Evolutionary conservation across 2,329 filamentous ascomycete species (phyloP).

Genomic region (Neonectria sp.): DNA sequence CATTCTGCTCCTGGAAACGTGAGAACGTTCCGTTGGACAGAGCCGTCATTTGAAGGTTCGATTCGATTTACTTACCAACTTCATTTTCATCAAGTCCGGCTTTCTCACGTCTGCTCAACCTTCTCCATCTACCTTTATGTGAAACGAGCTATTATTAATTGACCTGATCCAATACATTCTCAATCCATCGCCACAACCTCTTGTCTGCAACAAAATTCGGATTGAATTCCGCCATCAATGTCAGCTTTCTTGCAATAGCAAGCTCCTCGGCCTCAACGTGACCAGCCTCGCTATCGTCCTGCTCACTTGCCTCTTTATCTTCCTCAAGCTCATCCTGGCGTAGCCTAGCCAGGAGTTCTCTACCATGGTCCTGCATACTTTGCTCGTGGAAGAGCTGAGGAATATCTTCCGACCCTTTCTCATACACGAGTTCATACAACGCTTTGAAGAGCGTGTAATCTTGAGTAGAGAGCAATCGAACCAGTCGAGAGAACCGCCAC

Average conservation of each 20-base stretch:
- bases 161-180: not conserved
- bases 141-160: not conserved
- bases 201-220: constrained; percentile 11
- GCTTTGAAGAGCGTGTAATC: constrained; percentile 36
- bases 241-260: constrained; percentile 23
- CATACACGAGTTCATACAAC: constrained; percentile 35
- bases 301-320: not conserved
- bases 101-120: too few species aligned
- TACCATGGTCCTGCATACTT: constrained; percentile 15
- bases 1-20: too few species aligned
- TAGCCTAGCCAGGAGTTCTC: constrained; percentile 27
- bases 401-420: constrained; percentile 19
- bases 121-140: too few species aligned
- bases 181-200: constrained; percentile 17
- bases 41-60: too few species aligned
- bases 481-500: constrained; percentile 39
- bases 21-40: too few species aligned
- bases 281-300: not conserved
- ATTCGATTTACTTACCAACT: too few species aligned
- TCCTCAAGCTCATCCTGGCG: constrained; percentile 28
- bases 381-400: constrained; percentile 29
- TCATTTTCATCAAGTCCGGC: too few species aligned
- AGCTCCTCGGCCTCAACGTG: not conserved
- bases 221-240: constrained; percentile 14
- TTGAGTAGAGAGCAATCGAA: constrained; percentile 39